Conservation (phyloP, 805 yeast genomes). For the Candida mattraensis region DNA sequence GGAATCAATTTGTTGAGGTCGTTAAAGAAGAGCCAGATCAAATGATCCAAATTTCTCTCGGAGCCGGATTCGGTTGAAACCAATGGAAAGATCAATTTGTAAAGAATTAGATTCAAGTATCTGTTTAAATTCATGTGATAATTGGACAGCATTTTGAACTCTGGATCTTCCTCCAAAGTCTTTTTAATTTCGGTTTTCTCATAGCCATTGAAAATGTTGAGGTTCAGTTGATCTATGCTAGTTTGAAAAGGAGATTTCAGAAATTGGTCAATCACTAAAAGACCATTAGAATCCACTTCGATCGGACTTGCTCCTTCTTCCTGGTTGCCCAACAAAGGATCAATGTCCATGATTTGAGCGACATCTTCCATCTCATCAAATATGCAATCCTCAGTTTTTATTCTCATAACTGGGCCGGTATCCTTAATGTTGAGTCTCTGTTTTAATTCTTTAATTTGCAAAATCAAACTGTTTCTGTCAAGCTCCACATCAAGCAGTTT, state of each 20-base stretch:
- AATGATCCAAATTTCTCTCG: constrained; percentile 40
- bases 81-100: constrained; percentile 35
- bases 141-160: constrained; percentile 25
- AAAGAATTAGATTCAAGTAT: constrained; percentile 33
- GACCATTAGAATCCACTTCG: constrained; percentile 23
- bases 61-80: constrained; percentile 16
- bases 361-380: constrained; percentile 1
- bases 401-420: background rate
- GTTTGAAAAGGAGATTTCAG: constrained; percentile 27
- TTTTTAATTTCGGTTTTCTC: constrained; percentile 11
- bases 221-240: constrained; percentile 21
- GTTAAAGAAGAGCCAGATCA: constrained; percentile 48
- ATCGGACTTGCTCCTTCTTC: background rate
- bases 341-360: background rate
- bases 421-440: constrained; percentile 9
- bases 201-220: constrained; percentile 33
- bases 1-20: constrained; percentile 56
- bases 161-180: constrained; percentile 14
- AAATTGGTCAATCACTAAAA: constrained; percentile 28
- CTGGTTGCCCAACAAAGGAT: constrained; percentile 1
- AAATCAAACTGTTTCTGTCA: constrained; percentile 43
- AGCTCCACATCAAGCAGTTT: constrained; percentile 61
- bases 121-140: constrained; percentile 39
- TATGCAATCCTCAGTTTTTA: background rate
- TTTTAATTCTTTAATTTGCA: constrained; percentile 34